Evolutionary conservation across 2,329 filamentous ascomycete genomes (phyloP).

Genomic region (Xylaria sp.): DNA sequence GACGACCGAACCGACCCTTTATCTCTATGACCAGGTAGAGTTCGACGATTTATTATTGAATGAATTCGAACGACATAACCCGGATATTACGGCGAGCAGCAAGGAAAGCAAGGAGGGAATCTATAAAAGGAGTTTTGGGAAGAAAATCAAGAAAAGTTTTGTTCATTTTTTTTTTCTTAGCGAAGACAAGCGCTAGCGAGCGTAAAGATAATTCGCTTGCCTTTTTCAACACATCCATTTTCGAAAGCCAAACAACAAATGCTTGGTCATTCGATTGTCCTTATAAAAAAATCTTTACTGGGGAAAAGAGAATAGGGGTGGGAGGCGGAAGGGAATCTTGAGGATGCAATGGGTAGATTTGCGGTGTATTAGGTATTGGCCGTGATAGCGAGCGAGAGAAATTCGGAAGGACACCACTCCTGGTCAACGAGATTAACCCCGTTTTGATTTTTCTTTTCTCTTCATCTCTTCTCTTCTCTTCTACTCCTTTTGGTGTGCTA

Average conservation of each 20-base stretch:
- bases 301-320: neutral
- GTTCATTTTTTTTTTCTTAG: constrained; percentile 5
- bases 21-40: neutral
- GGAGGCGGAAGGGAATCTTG: neutral
- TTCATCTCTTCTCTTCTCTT: neutral
- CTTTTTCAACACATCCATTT: neutral
- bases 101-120: constrained; percentile 12
- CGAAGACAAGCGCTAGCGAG: constrained; percentile 17
- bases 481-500: neutral
- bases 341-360: neutral
- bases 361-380: constrained; percentile 19
- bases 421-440: no score
- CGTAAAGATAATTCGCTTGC: constrained; percentile 1
- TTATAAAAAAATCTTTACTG: constrained; percentile 12
- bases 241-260: neutral
- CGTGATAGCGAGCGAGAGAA: constrained; percentile 11
- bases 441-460: no score
- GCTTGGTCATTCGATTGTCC: constrained; percentile 1
- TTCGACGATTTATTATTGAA: constrained; percentile 20
- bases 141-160: constrained; percentile 34
- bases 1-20: constrained; percentile 19
- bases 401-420: constrained; percentile 6
- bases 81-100: constrained; percentile 13
- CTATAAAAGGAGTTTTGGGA: constrained; percentile 27
- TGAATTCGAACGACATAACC: constrained; percentile 20